Evolutionary conservation across 805 yeast species (phyloP), one percentile per base, ranked within the genome.

Genomic region (Torulaspora microellipsoides): DNA sequence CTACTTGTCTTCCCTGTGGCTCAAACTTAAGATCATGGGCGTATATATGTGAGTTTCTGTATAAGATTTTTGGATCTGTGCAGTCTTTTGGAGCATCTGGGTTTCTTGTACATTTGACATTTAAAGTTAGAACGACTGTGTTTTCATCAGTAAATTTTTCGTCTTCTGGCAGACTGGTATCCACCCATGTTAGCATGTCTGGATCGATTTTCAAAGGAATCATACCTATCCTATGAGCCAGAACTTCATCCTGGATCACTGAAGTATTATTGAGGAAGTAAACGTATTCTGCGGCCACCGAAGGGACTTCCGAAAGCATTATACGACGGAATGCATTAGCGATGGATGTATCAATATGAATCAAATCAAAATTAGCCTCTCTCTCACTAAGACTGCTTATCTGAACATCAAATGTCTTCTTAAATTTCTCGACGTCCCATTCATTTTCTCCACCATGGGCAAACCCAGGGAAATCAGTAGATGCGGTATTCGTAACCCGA

Each of bases 241-340:
- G 76, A 14, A 93, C 96, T 70, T 93, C 99, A 65, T 93, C 99
- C 66, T 90, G 97, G 51, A 93, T 87, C 38, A 93, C 96, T 1
- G 96, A 87, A 1, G 99, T 93, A 67, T 93, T 93, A 74, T 88
- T 91, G 71, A 85, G 85, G 47, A 93, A 77, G 62, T 83, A 89
- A 13, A 93, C 88, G 49, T 86, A 80, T 66, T 93, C 99, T 15
- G 96, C 85, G 12, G 99, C 98, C 36, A 91, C 95, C 1, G 93
- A 78, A 15, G 99, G 99, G 32, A 93, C 95, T 64, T 93, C 99
- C 1, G 97, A 78, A 43, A 93, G 81, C 98, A 93, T 90, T 56
- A 93, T 85, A 60, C 99, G 83, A 62, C 99, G 83, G 68, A 91
- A 89, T 0, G 99, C 97, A 70, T 93, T 93, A 35, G 98, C 90